Conservation (phyloP, 108 stramenopile species). For the Fragilariopsis cylindrus region DNA sequence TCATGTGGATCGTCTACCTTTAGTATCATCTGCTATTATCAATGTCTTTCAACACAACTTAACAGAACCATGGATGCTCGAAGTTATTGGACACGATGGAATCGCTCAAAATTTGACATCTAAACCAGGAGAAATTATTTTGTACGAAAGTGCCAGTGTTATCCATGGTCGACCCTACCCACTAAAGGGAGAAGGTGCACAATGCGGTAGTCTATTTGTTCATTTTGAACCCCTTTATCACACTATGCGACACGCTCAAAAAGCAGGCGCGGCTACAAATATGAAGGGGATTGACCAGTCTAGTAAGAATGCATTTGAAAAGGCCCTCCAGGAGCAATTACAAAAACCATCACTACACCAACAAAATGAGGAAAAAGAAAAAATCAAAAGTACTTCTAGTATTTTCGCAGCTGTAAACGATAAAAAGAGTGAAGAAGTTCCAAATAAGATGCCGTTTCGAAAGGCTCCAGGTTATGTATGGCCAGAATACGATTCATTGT, state of each 20-base stretch:
- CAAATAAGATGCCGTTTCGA: conserved; percentile 20
- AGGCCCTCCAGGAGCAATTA: conserved; percentile 8
- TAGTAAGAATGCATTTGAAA: conserved; percentile 35
- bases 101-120: conserved; percentile 86
- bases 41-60: conserved; percentile 86
- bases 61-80: conserved; percentile 85
- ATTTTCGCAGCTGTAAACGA: not conserved
- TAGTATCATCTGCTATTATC: conserved; percentile 88
- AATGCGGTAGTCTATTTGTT: conserved; percentile 84
- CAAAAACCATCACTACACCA: not conserved
- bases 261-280: not conserved
- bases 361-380: too few relatives aligned
- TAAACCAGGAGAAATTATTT: conserved; percentile 88
- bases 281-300: conserved; percentile 26
- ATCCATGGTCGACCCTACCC: conserved; percentile 93
- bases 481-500: not conserved
- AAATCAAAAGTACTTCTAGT: too few relatives aligned
- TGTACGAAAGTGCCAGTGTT: conserved; percentile 90
- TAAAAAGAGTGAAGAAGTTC: not conserved
- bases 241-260: conserved; percentile 33
- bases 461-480: conserved; percentile 1
- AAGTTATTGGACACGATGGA: conserved; percentile 90
- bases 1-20: conserved; percentile 91
- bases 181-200: conserved; percentile 46
- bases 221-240: conserved; percentile 87